Base-by-base conservation (phyloP, 2,329 filamentous ascomycete species). In the Calonectria henricotiae region DNA sequence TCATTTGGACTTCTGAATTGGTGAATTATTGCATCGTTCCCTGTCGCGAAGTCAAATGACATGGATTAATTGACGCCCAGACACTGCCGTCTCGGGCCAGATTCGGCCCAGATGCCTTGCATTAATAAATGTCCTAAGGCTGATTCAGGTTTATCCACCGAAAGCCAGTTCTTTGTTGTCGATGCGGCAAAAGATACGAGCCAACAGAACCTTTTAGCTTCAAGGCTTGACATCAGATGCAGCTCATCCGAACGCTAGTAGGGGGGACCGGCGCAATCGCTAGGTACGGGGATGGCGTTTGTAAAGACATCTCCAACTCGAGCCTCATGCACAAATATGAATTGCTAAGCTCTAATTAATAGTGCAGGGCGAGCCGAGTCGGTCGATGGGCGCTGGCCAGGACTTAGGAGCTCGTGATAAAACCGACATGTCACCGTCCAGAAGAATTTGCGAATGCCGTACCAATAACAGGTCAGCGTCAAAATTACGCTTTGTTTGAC, bases 401-500 rank as follows among this genome's bases (percentile, higher is more conserved):
- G 49, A 54, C 64, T 44, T 43, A 43, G 17, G 64, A 66, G 54
- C 73, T 74, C 65, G 70, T 73, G 74, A 76, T 74, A 66, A 62
- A 58, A 62, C 54, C 41, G 71, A 64, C 65, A 71, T 69, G 67
- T 77, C 69, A 68, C 73, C 47, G 54, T 47, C 47, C 37, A 58
- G 9, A 15, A 64, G 74, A 62, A 65, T 44, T 70, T 62, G 62
- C 49, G 30, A 35, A 58, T 55, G 20, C 47, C 41, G 47, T 61
- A 49, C 75, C 73, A 77, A 74, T 72, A 49, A 60, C 32, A 67
- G 70, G 30, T 41, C 67, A 67, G 44, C 61, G 37, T 55, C 55
- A 67, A 75, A 68, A 63, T 73, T 74, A 73, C 65, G 60, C 62
- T 76, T 75, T 67, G 55, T 55, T 55, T 68, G 72, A 72, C 67